Evolutionary conservation across 2,329 filamentous ascomycete species (phyloP).

Genomic region (Alternaria gaisen): DNA sequence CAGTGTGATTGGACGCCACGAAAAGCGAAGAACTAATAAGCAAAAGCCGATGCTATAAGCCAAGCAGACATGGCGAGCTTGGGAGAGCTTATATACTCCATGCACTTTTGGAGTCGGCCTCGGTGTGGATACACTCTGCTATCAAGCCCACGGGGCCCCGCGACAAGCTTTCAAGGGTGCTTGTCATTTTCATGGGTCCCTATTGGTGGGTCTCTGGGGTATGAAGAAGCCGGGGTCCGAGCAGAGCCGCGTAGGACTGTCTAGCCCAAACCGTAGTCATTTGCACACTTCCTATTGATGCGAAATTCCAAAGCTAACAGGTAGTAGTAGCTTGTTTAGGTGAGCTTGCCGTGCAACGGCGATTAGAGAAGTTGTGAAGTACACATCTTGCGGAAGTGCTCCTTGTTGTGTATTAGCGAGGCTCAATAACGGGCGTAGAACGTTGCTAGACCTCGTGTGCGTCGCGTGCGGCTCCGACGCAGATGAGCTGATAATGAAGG

Average conservation of each 20-base stretch:
- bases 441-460: slow-evolving; percentile 1
- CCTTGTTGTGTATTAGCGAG: slow-evolving; percentile 1
- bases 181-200: slow-evolving; percentile 17
- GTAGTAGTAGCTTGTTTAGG: not conserved
- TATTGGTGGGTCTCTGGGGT: slow-evolving; percentile 20
- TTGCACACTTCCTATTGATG: slow-evolving; percentile 19
- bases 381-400: slow-evolving; percentile 2
- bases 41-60: slow-evolving; percentile 10
- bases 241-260: slow-evolving; percentile 3
- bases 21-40: slow-evolving; percentile 19
- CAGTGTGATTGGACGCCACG: slow-evolving; percentile 14
- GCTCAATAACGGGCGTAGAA: not conserved
- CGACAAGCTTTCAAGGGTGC: slow-evolving; percentile 25
- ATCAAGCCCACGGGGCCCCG: slow-evolving; percentile 30
- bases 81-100: slow-evolving; percentile 21
- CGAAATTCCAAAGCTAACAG: slow-evolving; percentile 3
- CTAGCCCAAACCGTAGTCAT: slow-evolving; percentile 5
- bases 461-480: not conserved
- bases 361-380: not conserved
- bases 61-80: slow-evolving; percentile 6
- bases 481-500: not conserved
- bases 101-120: slow-evolving; percentile 3
- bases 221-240: slow-evolving; percentile 1
- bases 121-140: slow-evolving; percentile 10
- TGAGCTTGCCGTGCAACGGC: not conserved